phyloP scores from a whole-genome alignment of 257 asterid genomes.

The Ballota nigra region DNA sequence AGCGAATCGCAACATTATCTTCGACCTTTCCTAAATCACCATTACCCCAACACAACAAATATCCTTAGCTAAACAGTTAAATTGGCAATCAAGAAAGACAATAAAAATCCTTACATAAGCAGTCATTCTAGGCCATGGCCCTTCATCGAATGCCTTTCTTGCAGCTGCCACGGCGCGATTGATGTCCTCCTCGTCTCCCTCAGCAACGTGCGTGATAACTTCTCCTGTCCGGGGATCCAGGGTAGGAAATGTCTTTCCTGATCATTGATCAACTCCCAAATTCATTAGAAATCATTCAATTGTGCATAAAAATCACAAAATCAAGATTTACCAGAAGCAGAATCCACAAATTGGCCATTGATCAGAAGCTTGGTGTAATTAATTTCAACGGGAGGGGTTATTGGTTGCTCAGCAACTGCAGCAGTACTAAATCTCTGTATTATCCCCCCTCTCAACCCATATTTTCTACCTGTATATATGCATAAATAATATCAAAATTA shows the following conservation, averaged over 20 bases:
- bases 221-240: conserved; percentile 75
- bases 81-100: not conserved
- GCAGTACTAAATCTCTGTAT: conserved; percentile 47
- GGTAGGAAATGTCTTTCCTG: conserved; percentile 80
- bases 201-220: conserved; percentile 68
- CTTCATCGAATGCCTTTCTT: conserved; percentile 77
- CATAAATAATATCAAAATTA: not conserved
- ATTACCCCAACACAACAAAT: not conserved
- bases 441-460: conserved; percentile 37
- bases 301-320: not conserved
- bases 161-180: conserved; percentile 81
- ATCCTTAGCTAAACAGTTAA: not conserved
- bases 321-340: conserved; percentile 61
- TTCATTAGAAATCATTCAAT: not conserved
- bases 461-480: conserved; percentile 36
- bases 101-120: conserved; percentile 47
- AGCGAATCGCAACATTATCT: conserved; percentile 55
- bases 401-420: conserved; percentile 49
- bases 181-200: conserved; percentile 69
- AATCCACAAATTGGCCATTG: conserved; percentile 72
- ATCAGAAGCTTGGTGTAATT: conserved; percentile 67
- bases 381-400: conserved; percentile 51
- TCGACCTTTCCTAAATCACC: conserved; percentile 56
- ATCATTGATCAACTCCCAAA: not conserved
- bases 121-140: conserved; percentile 90